Base-by-base conservation (phyloP, 2,329 filamentous ascomycete species). In the Ceratocystis diversiconidia region DNA sequence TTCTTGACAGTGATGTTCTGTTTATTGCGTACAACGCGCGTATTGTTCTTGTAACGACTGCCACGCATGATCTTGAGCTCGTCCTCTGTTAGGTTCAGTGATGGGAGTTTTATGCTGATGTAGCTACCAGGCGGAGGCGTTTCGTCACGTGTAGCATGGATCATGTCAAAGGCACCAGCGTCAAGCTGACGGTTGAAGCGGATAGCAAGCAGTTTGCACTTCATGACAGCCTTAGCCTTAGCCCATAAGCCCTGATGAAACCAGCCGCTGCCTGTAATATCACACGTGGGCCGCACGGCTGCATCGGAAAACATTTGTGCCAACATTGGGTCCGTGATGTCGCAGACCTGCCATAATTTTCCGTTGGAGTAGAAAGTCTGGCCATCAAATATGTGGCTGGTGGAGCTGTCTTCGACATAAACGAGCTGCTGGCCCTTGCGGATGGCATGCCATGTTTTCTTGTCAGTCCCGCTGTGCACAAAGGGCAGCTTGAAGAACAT, bases 291-390 rank as follows among this genome's bases (percentile, higher is more conserved):
- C 3, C 85, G 80, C 25, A 88, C 75, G 4, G 84, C 79, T 0
- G 85, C 79, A 0, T 83, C 82, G 22, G 85, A 80, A 48, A 96
- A 79, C 2, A 96, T 76, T 10, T 78, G 74, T 0, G 78, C 77
- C 1, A 97, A 78, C 0, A 92, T 72, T 0, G 90, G 89, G 71
- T 97, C 92, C 0, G 84, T 87, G 65, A 97, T 87, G 73, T 99
- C 94, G 76, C 91, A 95, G 30, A 95, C 82, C 78, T 97, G 94
- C 88, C 91, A 99, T 62, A 94, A 86, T 71, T 94, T 94, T 48
- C 91, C 91, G 71, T 96, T 91, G 1, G 83, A 82, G 17, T 84
- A 84, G 65, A 92, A 84, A 1, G 81, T 82, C 67, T 85, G 79
- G 60, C 92, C 92, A 68, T 95, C 90, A 74, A 96, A 97, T 1